Percentiles rank a stretch among this genome's conserved stretches.
These are phyloP conservation scores for Theileria parva DNA, from an alignment of 169 alveolate species.

Conservation along the genomic window DNA sequence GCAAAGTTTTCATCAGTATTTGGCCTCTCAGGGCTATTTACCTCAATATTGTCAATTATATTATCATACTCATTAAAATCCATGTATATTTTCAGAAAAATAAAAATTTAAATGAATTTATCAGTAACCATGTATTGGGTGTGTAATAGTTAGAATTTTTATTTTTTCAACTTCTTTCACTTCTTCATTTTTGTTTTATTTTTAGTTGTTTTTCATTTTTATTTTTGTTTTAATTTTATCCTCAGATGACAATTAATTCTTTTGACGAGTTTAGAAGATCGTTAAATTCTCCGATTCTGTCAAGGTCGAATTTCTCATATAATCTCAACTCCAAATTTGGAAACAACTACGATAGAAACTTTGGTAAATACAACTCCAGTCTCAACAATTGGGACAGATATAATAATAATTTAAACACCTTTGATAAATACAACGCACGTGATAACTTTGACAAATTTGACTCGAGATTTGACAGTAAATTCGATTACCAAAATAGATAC, in stretches of 20 bases:
- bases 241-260: not conserved
- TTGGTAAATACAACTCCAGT: no score
- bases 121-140: not conserved
- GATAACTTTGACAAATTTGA: no score
- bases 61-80: no score
- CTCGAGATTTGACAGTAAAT: not conserved
- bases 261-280: not conserved
- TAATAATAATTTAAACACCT: no score
- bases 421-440: no score
- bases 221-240: not conserved
- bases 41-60: no score
- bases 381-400: no score
- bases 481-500: not conserved
- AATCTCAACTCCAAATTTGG: no score
- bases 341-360: no score
- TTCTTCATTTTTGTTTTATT: not conserved
- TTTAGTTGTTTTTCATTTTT: not conserved
- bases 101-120: not conserved
- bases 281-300: not conserved
- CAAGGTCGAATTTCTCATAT: not conserved
- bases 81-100: not conserved
- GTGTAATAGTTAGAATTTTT: not conserved
- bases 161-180: not conserved
- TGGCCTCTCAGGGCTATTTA: no score
- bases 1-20: no score